Base-by-base conservation (phyloP, 768 basidiomycete species). In the Tubosaeta sp. region DNA sequence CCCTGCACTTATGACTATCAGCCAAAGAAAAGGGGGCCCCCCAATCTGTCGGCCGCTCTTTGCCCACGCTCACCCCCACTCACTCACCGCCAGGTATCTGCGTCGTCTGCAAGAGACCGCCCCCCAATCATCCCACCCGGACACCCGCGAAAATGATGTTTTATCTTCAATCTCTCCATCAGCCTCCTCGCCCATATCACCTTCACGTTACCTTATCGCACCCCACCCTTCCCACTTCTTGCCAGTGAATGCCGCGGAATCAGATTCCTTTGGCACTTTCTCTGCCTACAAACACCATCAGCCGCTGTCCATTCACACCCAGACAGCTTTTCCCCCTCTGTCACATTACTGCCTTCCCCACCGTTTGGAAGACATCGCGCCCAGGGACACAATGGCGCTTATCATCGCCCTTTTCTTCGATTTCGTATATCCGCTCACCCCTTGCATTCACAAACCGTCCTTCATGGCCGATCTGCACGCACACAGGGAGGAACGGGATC, bases 1-100 rank as follows among this genome's bases (percentile, higher is more conserved):
- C 80, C 84, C 6, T 94, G 93, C 68, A 92, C 88, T 1, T 95
- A 94, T 60, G 88, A 91, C 64, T 95, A 95, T 66, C 88, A 90
- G 65, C 93, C 93, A 17, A 93, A 93, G 76, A 95, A 95, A 70
- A 76, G 93, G 51, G 93, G 93, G 0, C 93, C 93, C 4, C 93
- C 92, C 2, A 95, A 95, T 69, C 76, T 93, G 88, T 95, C 70
- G 70, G 84, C 65, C 27, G 9, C 39, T 50, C 42, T 26, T 22
- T 17, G 33, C 32, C 29, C 39, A 35, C 27, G 3, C 12, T 5
- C 19, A 4, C 25, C 1, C 22, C 7, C 17, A 17, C 45, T 56
- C 42, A 55, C 26, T 19, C 35, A 17, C 39, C 17, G 22, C 26
- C 56, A 91, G 87, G 52, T 92, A 91, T 67, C 72, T 92, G 43